These are phyloP conservation scores for Melocanna baccifera DNA, from an alignment of 176 grass and related monocot species.

Conservation along the genomic window DNA sequence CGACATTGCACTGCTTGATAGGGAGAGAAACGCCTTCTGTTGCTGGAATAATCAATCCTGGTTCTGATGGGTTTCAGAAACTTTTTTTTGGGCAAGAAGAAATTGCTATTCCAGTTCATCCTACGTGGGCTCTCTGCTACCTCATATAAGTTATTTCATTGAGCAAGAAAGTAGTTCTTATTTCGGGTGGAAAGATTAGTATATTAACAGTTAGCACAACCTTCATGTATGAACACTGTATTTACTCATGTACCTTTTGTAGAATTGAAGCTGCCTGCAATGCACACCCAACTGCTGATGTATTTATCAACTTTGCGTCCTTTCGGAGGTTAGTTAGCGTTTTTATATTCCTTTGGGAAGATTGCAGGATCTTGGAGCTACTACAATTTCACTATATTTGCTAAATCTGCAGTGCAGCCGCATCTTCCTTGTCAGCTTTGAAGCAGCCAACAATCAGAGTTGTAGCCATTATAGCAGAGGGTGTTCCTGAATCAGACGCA, in stretches of 20 bases:
- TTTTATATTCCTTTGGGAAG: slow-evolving; percentile 1
- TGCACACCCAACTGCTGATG: slow-evolving; percentile 92
- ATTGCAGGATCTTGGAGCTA: not conserved
- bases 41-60: slow-evolving; percentile 98
- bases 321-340: slow-evolving; percentile 72
- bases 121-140: slow-evolving; percentile 46
- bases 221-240: not conserved
- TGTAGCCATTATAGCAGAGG: slow-evolving; percentile 96
- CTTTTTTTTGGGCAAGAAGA: slow-evolving; percentile 99
- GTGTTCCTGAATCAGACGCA: slow-evolving; percentile 91
- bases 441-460: slow-evolving; percentile 91
- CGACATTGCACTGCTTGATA: slow-evolving; percentile 28
- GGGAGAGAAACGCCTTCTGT: slow-evolving; percentile 97
- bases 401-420: slow-evolving; percentile 69
- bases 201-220: not conserved
- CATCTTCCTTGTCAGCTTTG: slow-evolving; percentile 93
- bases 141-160: slow-evolving; percentile 1
- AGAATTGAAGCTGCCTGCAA: slow-evolving; percentile 94
- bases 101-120: slow-evolving; percentile 98
- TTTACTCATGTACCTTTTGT: slow-evolving; percentile 30
- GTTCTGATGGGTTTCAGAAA: slow-evolving; percentile 97
- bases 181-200: not conserved
- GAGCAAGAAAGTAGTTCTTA: slow-evolving; percentile 11
- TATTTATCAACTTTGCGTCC: slow-evolving; percentile 98
- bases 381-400: slow-evolving; percentile 24